Evolutionary conservation across 148 eudicot genomes (phyloP), one percentile per base, ranked within the genome.

Genomic region (Rhododendron vialii): DNA sequence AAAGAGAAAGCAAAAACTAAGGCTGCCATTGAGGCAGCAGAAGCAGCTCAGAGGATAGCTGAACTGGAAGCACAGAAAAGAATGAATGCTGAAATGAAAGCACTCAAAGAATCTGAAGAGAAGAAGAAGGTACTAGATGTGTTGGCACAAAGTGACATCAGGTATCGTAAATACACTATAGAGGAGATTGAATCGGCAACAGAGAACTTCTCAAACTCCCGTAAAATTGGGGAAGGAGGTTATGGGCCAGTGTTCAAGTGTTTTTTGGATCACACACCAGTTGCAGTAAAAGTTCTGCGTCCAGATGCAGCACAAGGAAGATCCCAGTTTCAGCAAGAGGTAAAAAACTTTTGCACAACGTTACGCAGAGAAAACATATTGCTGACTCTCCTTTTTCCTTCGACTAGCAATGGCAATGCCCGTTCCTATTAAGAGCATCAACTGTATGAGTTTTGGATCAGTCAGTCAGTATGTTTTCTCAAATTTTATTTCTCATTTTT

Each of bases 31-130:
- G 96, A 95, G 87, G 94, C 94, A 7, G 96, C 96, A 7, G 95
- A 95, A 87, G 98, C 94, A 87, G 90, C 98, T 69, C 93, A 95
- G 83, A 95, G 88, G 82, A 76, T 93, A 20, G 98, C 98, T 15
- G 91, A 93, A 73, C 84, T 90, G 8, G 96, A 95, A 93, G 86
- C 96, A 79, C 94, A 89, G 35, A 95, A 91, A 87, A 87, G 95
- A 86, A 76, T 83, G 11, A 57, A 41, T 55, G 92, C 89, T 1
- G 98, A 95, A 84, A 89, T 51, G 89, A 93, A 87, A 87, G 93
- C 92, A 4, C 82, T 61, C 43, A 86, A 78, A 85, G 93, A 91
- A 88, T 69, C 88, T 0, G 93, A 88, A 50, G 96, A 92, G 77
- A 88, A 83, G 79, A 89, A 87, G 85, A 89, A 88, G 88, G 90